Percentiles rank a stretch among this genome's conserved stretches.
phyloP scores from a whole-genome alignment of 1,284 basidiomycete genomes.

The Neolentinus lepideus region DNA sequence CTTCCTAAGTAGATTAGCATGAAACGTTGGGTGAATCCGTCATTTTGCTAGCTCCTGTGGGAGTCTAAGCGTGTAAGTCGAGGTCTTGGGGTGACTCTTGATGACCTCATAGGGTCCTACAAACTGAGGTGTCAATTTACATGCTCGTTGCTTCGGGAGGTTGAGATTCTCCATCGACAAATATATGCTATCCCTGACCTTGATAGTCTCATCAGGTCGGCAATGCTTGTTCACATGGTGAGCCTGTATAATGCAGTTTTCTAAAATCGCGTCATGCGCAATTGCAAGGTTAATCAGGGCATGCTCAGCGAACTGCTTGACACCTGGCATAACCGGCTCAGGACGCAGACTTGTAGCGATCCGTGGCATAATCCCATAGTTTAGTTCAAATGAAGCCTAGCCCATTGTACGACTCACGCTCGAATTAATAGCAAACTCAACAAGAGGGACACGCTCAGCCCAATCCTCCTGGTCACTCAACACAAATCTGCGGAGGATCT shows the following conservation, averaged over 20 bases:
- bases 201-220: conserved; percentile 8
- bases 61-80: conserved; percentile 21
- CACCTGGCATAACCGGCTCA: conserved; percentile 10
- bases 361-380: conserved; percentile 19
- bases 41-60: conserved; percentile 14
- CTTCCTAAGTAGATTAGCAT: conserved; percentile 5
- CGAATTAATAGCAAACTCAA: conserved; percentile 28
- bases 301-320: neutral
- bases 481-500: conserved; percentile 20
- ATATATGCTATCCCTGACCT: conserved; percentile 19
- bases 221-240: conserved; percentile 18
- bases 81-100: conserved; percentile 13
- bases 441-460: conserved; percentile 20
- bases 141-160: conserved; percentile 19
- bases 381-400: conserved; percentile 30
- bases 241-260: conserved; percentile 17
- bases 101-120: conserved; percentile 24
- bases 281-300: conserved; percentile 2
- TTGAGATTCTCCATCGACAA: conserved; percentile 22
- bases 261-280: conserved; percentile 24
- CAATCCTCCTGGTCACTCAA: conserved; percentile 26
- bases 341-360: neutral
- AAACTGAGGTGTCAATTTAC: conserved; percentile 22
- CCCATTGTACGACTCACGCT: conserved; percentile 21
- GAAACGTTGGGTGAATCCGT: conserved; percentile 15